Evolutionary conservation across 2,329 filamentous ascomycete genomes (phyloP).

Genomic region (Lachnellula arida): DNA sequence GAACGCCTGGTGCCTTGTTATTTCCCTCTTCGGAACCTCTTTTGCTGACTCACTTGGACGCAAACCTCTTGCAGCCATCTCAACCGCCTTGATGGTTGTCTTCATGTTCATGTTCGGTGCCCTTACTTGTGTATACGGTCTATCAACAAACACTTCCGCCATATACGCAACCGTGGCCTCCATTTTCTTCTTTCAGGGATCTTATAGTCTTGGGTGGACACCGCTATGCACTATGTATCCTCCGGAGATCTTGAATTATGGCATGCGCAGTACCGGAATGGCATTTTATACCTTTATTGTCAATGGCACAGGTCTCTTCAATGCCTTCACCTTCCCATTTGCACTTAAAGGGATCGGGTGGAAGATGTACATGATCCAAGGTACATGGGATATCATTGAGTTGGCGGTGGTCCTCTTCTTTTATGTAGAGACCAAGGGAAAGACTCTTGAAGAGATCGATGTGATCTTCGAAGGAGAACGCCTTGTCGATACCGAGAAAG

Average conservation of each 20-base stretch:
- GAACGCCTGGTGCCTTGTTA: constrained; percentile 45
- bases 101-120: constrained; percentile 49
- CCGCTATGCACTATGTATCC: constrained; percentile 45
- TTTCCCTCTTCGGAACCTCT: constrained; percentile 39
- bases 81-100: constrained; percentile 35
- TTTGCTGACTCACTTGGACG: constrained; percentile 41
- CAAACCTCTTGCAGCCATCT: constrained; percentile 39
- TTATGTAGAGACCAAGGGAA: constrained; percentile 38
- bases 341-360: constrained; percentile 30
- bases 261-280: constrained; percentile 43
- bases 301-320: constrained; percentile 31
- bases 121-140: constrained; percentile 36
- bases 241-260: constrained; percentile 42
- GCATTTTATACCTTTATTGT: constrained; percentile 33
- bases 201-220: constrained; percentile 47
- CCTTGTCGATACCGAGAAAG: too few relatives aligned
- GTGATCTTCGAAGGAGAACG: not conserved
- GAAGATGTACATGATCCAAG: constrained; percentile 20
- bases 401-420: constrained; percentile 39
- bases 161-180: constrained; percentile 42
- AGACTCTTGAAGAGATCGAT: constrained; percentile 37
- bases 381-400: constrained; percentile 31
- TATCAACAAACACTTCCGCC: constrained; percentile 12
- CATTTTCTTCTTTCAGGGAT: constrained; percentile 49
- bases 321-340: constrained; percentile 40